These are phyloP conservation scores for Floccularia luteovirens DNA, from an alignment of 768 basidiomycete species.

Conservation along the genomic window DNA sequence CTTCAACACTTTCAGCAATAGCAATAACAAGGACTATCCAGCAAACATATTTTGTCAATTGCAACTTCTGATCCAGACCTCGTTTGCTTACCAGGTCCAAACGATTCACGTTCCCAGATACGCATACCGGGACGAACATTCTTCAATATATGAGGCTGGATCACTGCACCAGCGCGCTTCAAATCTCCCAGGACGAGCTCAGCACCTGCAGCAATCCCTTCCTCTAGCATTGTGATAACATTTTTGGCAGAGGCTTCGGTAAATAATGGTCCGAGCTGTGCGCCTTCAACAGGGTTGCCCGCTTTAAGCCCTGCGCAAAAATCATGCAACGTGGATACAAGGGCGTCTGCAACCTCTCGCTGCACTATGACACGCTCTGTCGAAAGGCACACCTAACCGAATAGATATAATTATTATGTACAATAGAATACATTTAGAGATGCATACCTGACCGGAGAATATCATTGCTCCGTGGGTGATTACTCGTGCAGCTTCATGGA, in stretches of 20 bases:
- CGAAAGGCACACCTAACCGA: constrained; percentile 44
- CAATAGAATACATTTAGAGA: neutral
- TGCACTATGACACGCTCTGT: constrained; percentile 52
- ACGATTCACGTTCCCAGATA: constrained; percentile 52
- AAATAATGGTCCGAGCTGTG: constrained; percentile 32
- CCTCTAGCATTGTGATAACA: constrained; percentile 32
- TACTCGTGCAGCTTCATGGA: constrained; percentile 43
- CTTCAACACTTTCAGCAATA: constrained; percentile 38
- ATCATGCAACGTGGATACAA: constrained; percentile 24
- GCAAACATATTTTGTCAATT: too few species aligned
- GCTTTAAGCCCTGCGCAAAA: constrained; percentile 26
- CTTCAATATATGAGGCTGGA: constrained; percentile 45
- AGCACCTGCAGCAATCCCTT: constrained; percentile 38
- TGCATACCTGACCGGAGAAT: constrained; percentile 33
- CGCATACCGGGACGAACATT: constrained; percentile 42
- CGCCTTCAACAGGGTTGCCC: constrained; percentile 24
- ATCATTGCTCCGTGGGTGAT: constrained; percentile 35
- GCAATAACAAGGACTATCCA: constrained; percentile 33
- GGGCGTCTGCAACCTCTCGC: constrained; percentile 23
- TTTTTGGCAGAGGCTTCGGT: constrained; percentile 35
- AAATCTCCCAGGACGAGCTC: constrained; percentile 36
- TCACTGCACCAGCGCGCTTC: constrained; percentile 25
- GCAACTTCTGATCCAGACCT: too few species aligned
- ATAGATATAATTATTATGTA: neutral
- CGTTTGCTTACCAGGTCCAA: constrained; percentile 53